Evolutionary conservation across 2,329 filamentous ascomycete genomes (phyloP).

Genomic region (Colletotrichum agaves): DNA sequence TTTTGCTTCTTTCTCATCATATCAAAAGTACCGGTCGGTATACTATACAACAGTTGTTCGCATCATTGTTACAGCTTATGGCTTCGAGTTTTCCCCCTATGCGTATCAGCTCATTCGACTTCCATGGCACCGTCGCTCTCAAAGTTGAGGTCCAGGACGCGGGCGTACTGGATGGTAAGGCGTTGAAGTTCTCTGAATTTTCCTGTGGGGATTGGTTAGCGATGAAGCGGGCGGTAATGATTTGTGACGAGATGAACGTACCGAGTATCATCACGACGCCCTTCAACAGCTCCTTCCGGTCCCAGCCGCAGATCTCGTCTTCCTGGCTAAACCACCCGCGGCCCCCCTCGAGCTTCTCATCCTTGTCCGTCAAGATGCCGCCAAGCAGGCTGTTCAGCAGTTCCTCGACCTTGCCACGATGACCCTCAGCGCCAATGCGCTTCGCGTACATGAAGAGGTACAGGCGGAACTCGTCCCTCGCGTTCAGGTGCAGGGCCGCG

Average conservation of each 20-base stretch:
- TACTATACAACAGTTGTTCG: constrained; percentile 32
- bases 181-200: constrained; percentile 96
- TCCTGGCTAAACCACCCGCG: constrained; percentile 73
- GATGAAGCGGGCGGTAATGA: background rate
- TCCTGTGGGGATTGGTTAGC: constrained; percentile 63
- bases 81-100: background rate
- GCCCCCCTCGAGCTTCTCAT: constrained; percentile 56
- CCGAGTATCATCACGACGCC: constrained; percentile 93
- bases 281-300: constrained; percentile 85
- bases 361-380: constrained; percentile 71
- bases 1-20: constrained; percentile 12
- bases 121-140: constrained; percentile 60
- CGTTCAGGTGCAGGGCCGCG: constrained; percentile 84
- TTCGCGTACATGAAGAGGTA: constrained; percentile 99
- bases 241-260: constrained; percentile 57
- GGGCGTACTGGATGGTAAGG: constrained; percentile 93
- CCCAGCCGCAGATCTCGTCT: constrained; percentile 89
- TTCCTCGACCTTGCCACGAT: constrained; percentile 91
- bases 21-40: constrained; percentile 20
- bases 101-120: background rate
- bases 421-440: constrained; percentile 88
- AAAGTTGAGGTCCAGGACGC: constrained; percentile 74
- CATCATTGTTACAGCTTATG: constrained; percentile 18
- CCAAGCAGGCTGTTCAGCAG: constrained; percentile 84
- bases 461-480: constrained; percentile 90